These are phyloP conservation scores for Drechslerella dactyloides DNA, from an alignment of 2,329 filamentous ascomycete species.

Conservation along the genomic window DNA sequence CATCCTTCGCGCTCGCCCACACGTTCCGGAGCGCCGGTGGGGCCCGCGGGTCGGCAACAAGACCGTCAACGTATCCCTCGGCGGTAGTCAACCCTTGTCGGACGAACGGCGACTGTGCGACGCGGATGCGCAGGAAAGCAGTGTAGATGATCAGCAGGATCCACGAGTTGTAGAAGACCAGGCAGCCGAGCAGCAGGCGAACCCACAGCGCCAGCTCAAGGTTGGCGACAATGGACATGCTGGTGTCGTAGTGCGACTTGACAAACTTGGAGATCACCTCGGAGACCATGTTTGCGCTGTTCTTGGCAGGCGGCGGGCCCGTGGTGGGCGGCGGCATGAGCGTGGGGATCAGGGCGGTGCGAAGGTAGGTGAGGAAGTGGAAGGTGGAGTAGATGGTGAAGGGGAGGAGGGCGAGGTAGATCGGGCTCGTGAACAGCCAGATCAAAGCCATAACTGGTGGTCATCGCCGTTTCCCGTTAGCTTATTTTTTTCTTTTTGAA, in stretches of 20 bases:
- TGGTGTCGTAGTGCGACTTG: slow-evolving; percentile 95
- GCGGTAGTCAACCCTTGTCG: slow-evolving; percentile 53
- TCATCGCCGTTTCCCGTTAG: slow-evolving; percentile 18
- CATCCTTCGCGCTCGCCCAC: slow-evolving; percentile 53
- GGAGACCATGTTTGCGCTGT: slow-evolving; percentile 69
- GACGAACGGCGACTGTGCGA: slow-evolving; percentile 87
- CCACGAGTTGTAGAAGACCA: slow-evolving; percentile 92
- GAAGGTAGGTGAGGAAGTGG: slow-evolving; percentile 96
- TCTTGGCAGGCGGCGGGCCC: slow-evolving; percentile 62
- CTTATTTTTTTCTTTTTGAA: slow-evolving; percentile 20
- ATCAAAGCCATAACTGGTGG: slow-evolving; percentile 84
- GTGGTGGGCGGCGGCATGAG: slow-evolving; percentile 68
- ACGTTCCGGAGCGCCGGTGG: slow-evolving; percentile 53
- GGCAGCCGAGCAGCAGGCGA: slow-evolving; percentile 77
- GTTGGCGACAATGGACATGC: slow-evolving; percentile 88
- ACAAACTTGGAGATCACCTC: slow-evolving; percentile 91
- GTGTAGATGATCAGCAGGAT: slow-evolving; percentile 85
- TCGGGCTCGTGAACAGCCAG: slow-evolving; percentile 91
- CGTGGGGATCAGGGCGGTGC: slow-evolving; percentile 89
- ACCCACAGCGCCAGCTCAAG: slow-evolving; percentile 89
- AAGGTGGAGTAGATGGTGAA: slow-evolving; percentile 98
- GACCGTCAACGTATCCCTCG: slow-evolving; percentile 53
- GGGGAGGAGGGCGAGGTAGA: slow-evolving; percentile 86
- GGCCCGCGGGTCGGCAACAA: slow-evolving; percentile 52
- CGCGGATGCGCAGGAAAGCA: slow-evolving; percentile 87